Conservation (phyloP, 805 yeast genomes). For the Wickerhamiella musiphila region DNA sequence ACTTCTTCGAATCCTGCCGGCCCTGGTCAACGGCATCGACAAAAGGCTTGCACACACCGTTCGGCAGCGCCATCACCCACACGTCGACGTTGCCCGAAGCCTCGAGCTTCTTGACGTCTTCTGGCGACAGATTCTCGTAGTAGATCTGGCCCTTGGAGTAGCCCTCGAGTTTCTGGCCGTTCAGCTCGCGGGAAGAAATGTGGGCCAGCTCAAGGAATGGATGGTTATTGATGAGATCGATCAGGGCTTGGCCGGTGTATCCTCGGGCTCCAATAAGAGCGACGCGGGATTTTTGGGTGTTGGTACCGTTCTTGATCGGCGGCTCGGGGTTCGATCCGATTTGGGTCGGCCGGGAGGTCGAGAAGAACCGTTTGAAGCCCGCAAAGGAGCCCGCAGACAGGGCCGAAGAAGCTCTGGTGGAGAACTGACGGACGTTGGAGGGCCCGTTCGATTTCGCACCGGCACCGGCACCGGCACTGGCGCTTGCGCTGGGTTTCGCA, state of each 20-base stretch:
- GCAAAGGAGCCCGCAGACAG: slow-evolving; percentile 5
- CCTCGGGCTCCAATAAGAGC: slow-evolving; percentile 99
- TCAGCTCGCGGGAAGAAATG: slow-evolving; percentile 89
- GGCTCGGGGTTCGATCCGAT: slow-evolving; percentile 44
- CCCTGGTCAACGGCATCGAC: slow-evolving; percentile 25
- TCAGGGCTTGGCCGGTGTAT: slow-evolving; percentile 85
- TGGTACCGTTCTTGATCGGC: slow-evolving; percentile 48
- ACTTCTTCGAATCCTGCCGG: slow-evolving; percentile 35
- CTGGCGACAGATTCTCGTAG: slow-evolving; percentile 74
- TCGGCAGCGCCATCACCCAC: slow-evolving; percentile 99
- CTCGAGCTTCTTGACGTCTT: slow-evolving; percentile 70
- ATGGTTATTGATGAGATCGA: slow-evolving; percentile 71
- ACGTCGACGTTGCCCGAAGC: slow-evolving; percentile 65
- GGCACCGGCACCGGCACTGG: slow-evolving; percentile 5
- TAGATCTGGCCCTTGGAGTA: slow-evolving; percentile 66
- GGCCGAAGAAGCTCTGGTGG: slow-evolving; percentile 2
- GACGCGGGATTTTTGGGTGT: slow-evolving; percentile 47
- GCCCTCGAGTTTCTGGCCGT: slow-evolving; percentile 73
- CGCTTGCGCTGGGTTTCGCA: slow-evolving; percentile 5
- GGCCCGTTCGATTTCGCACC: background rate
- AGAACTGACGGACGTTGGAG: too few relatives aligned
- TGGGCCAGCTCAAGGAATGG: slow-evolving; percentile 77
- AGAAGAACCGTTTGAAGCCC: slow-evolving; percentile 14
- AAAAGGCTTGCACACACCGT: slow-evolving; percentile 69
- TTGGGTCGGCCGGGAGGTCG: slow-evolving; percentile 7